Evolutionary conservation across 1,284 basidiomycete genomes (phyloP), one percentile per base, ranked within the genome.

Genomic region (Mycena citricolor): DNA sequence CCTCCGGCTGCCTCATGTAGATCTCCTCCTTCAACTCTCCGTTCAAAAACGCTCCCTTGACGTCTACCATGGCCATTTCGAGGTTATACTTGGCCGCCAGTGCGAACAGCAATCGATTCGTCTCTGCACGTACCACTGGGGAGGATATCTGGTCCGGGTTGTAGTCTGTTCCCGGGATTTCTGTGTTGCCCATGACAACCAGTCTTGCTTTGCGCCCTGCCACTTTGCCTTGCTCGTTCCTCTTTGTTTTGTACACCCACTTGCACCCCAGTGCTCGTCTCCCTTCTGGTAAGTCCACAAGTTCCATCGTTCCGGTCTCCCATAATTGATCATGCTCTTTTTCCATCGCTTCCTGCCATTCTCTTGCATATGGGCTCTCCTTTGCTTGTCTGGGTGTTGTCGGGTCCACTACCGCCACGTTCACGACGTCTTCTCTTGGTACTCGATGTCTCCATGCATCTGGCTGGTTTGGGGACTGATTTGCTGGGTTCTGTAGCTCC

Each of bases 121-220:
- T 63, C 16, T 67, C 55, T 29, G 61, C 59, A 2, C 61, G 51
- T 4, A 64, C 61, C 1, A 73, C 68, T 0, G 70, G 70, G 2
- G 68, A 65, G 49, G 67, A 75, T 1, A 70, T 70, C 19, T 76
- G 60, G 41, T 66, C 39, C 35, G 53, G 68, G 23, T 40, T 21
- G 17, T 34, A 49, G 26, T 46, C 48, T 11, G 35, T 42, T 6
- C 47, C 47, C 1, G 47, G 47, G 14, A 43, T 39, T 13, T 38
- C 34, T 13, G 16, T 23, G 32, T 39, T 39, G n/a, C 46, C 46
- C 17, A 32, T 13, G 20, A 32, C 31, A 22, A 47, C 45, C n/a
- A 47, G 39, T 10, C 45, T 39, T 4, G 45, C 45, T 19, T 47
- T 47, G 26, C 11, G 21, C 4, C 40, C 26, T 11, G 17, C 14